Conservation (phyloP, 2,329 filamentous ascomycete genomes). For the Xylariaceae sp. region DNA sequence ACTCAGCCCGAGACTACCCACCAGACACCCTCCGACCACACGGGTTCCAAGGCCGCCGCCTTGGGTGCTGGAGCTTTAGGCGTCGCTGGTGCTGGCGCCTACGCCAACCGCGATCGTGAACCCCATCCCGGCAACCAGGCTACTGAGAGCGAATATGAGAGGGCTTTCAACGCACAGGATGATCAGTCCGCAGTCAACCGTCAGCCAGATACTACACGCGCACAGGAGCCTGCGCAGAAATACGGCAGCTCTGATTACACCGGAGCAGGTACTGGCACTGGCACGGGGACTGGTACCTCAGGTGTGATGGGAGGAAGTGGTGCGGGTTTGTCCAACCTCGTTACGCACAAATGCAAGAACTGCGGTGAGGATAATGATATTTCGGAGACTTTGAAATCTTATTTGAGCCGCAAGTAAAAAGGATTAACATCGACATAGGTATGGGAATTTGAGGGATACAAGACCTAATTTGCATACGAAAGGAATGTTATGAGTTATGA, state of each 20-base stretch:
- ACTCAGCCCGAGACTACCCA: neutral
- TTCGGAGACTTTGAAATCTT: conserved; percentile 10
- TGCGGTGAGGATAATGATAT: conserved; percentile 20
- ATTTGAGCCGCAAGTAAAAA: neutral
- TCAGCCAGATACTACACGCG: too few species aligned
- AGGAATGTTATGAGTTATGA: too few species aligned
- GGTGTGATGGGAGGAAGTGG: too few species aligned
- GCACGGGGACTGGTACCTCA: too few species aligned
- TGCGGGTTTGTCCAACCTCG: neutral
- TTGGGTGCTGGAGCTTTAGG: neutral
- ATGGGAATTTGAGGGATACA: too few species aligned
- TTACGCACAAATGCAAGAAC: conserved; percentile 14
- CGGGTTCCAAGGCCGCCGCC: conserved; percentile 1
- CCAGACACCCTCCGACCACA: neutral
- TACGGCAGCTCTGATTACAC: too few species aligned
- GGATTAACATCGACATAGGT: too few species aligned
- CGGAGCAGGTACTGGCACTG: too few species aligned
- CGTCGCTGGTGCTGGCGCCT: neutral
- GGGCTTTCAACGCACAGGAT: too few species aligned
- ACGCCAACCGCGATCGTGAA: neutral
- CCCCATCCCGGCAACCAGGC: neutral
- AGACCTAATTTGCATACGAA: too few species aligned
- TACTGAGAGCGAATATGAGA: neutral
- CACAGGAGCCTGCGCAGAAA: too few species aligned
- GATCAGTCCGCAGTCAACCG: too few species aligned